Percentiles rank a stretch among this genome's conserved stretches.
phyloP scores from a whole-genome alignment of 805 yeast species.

The Starmerella sp. region DNA sequence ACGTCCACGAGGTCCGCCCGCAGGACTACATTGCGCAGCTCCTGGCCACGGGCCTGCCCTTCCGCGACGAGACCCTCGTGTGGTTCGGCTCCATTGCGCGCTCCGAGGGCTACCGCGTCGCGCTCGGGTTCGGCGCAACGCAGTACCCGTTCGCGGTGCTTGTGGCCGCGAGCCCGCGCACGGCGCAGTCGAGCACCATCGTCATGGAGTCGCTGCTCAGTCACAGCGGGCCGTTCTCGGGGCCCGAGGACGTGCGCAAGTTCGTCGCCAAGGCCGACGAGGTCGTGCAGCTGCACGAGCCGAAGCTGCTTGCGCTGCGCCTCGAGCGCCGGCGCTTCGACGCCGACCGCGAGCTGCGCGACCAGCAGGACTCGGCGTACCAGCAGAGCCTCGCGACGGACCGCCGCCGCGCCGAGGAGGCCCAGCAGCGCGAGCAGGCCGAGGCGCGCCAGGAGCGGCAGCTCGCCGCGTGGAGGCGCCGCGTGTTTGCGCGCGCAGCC shows the following conservation, averaged over 20 bases:
- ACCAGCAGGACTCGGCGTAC: conserved; percentile 69
- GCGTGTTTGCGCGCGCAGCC: conserved; percentile 23
- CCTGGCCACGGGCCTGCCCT: conserved; percentile 29
- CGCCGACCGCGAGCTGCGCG: conserved; percentile 43
- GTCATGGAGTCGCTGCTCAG: conserved; percentile 50
- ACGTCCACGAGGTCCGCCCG: conserved; percentile 52
- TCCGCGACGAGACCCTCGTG: conserved; percentile 24
- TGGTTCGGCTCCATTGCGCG: conserved; percentile 87
- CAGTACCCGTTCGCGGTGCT: conserved; percentile 76
- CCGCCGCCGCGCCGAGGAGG: conserved; percentile 31
- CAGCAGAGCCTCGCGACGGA: conserved; percentile 61
- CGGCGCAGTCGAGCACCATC: conserved; percentile 32
- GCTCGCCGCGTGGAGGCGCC: conserved; percentile 24
- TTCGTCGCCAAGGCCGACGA: conserved; percentile 40
- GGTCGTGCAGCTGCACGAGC: conserved; percentile 47
- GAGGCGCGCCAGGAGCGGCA: conserved; percentile 16
- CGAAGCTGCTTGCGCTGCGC: conserved; percentile 48
- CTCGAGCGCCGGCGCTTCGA: conserved; percentile 53
- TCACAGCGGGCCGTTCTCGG: conserved; percentile 34
- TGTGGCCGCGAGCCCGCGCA: conserved; percentile 50
- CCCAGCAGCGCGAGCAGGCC: conserved; percentile 25
- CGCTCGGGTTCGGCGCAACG: conserved; percentile 59
- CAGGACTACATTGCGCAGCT: conserved; percentile 41
- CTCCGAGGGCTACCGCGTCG: conserved; percentile 74
- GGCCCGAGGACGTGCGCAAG: not conserved